Conservation (phyloP, 345 rosid species). For the Nasturtium officinale region DNA sequence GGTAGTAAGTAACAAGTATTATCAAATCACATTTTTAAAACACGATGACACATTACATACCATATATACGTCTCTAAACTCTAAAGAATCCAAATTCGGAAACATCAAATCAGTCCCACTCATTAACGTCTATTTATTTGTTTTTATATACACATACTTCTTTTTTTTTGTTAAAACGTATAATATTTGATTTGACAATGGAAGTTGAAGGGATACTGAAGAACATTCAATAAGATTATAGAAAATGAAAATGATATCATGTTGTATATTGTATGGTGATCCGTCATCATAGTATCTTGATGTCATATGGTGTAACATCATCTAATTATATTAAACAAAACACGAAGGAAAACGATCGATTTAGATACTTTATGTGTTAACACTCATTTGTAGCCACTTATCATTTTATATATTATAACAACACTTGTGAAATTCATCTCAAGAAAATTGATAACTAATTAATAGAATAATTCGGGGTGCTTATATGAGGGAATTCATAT, state of each 20-base stretch:
- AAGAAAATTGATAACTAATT: not conserved
- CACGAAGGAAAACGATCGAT: not conserved
- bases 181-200: not conserved
- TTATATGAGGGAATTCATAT: not conserved
- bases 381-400: not conserved
- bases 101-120: not conserved
- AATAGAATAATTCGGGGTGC: not conserved
- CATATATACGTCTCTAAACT: not conserved
- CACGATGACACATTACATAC: not conserved
- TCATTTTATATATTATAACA: not conserved
- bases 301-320: not conserved
- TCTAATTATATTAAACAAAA: not conserved
- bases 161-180: not conserved
- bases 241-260: not conserved
- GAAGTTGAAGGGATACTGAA: not conserved
- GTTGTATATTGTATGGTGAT: not conserved
- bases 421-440: not conserved
- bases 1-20: not conserved
- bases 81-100: not conserved
- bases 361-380: not conserved
- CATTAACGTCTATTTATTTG: not conserved
- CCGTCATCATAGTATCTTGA: not conserved
- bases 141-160: not conserved
- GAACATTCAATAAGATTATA: not conserved
- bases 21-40: not conserved